These are phyloP conservation scores for Penicillium sp. DNA, from an alignment of 2,329 filamentous ascomycete species.

Conservation along the genomic window DNA sequence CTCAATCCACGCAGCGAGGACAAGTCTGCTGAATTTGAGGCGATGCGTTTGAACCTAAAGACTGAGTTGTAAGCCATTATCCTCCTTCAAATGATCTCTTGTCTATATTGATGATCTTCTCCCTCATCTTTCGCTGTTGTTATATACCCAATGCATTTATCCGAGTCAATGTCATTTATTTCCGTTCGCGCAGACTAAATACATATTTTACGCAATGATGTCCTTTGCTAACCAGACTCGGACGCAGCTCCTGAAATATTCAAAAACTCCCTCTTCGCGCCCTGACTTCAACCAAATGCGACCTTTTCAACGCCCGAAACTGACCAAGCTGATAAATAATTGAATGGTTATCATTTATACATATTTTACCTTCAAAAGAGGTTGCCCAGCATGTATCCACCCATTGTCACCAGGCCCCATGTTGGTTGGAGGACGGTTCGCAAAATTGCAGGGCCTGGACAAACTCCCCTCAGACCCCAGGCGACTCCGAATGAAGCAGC, in stretches of 20 bases:
- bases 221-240: conserved; percentile 2
- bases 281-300: background rate
- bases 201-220: background rate
- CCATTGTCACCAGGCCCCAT: conserved; percentile 50
- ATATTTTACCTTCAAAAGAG: conserved; percentile 21
- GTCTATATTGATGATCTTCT: background rate
- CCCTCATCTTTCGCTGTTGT: background rate
- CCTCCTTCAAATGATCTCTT: conserved; percentile 15
- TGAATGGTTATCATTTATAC: background rate
- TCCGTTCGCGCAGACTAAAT: background rate
- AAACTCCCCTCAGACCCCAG: conserved; percentile 53
- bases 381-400: conserved; percentile 48
- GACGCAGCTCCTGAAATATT: background rate
- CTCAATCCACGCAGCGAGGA: conserved; percentile 7
- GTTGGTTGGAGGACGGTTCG: conserved; percentile 48
- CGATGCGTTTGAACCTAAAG: conserved; percentile 28
- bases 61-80: conserved; percentile 43
- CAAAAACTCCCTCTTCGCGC: background rate
- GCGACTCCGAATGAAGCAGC: conserved; percentile 51
- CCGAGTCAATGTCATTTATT: background rate
- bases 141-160: conserved; percentile 16
- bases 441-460: conserved; percentile 53
- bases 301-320: background rate
- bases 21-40: conserved; percentile 12
- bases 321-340: background rate